Evolutionary conservation across 768 basidiomycete genomes (phyloP), one percentile per base, ranked within the genome.

Genomic region (Hortiboletus campestris): DNA sequence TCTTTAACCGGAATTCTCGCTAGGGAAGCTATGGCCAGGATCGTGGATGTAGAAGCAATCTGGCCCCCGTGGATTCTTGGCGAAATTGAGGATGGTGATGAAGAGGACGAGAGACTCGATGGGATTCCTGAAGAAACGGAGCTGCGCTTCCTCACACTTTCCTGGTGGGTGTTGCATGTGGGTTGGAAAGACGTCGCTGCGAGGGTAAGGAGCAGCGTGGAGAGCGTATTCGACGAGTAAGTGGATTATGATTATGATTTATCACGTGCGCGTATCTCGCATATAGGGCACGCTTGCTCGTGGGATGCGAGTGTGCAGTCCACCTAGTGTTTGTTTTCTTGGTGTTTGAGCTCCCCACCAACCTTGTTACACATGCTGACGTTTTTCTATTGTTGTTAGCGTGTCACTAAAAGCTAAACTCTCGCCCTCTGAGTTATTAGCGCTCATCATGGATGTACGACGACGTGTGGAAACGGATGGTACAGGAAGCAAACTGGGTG

Each of bases 91-190:
- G 66, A 67, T 25, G 61, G 67, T 29, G 67, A 63, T 8, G 69
- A 67, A 17, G 66, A 60, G 8, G 63, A 67, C 19, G 63, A 72
- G n/a, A 64, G 53, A 34, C 66, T 66, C 11, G 70, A 72, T n/a
- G 62, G 50, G n/a, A 72, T 86, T 8, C 75, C 70, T 34, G 86
- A 88, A 35, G 88, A 88, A 51, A 83, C 84, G 6, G 93, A 95
- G 69, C 77, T 83, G 56, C 83, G 85, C 65, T 98, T 85, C 66
- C 74, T 97, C 47, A 92, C 89, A 0, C 80, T 95, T 62, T 90
- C 86, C 38, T 98, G 94, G 93, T 96, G 94, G 93, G 76, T 96
- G 11, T 64, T 96, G 52, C 86, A 97, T 66, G 88, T 93, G 4
- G 94, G 95, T 0, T 96, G 94, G 94, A 89, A 87, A 61, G 86